Conservation (phyloP, 768 basidiomycete species). For the Xerocomus brunneocitrinus region DNA sequence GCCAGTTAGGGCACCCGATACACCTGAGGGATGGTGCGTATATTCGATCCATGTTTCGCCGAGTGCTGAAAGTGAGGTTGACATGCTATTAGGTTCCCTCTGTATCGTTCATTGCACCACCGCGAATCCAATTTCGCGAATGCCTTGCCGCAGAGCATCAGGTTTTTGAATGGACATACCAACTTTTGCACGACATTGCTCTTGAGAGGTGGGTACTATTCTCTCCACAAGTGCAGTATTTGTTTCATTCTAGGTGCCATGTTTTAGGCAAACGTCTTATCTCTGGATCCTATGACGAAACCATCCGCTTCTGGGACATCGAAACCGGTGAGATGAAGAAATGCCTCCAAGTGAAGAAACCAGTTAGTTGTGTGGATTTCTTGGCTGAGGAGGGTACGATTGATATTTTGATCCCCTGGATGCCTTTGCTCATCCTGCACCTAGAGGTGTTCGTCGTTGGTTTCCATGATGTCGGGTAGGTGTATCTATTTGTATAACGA, state of each 20-base stretch:
- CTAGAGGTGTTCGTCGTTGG: conserved; percentile 88
- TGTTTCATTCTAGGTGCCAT: background rate
- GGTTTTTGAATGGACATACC: conserved; percentile 80
- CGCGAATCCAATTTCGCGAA: conserved; percentile 80
- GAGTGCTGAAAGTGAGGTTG: background rate
- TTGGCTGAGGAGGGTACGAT: conserved; percentile 67
- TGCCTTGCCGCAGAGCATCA: conserved; percentile 69
- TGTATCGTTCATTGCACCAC: conserved; percentile 79
- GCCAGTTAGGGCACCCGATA: conserved; percentile 56
- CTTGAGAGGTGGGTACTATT: conserved; percentile 42
- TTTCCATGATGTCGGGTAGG: conserved; percentile 87
- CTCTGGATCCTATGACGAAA: conserved; percentile 89
- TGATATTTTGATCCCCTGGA: background rate
- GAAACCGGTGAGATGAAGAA: conserved; percentile 62
- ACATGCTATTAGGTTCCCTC: conserved; percentile 42
- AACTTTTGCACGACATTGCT: conserved; percentile 84
- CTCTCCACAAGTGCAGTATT: background rate
- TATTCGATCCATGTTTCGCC: background rate
- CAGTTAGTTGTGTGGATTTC: conserved; percentile 88
- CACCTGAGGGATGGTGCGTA: conserved; percentile 69
- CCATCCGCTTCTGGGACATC: conserved; percentile 90
- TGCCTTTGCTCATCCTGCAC: conserved; percentile 5
- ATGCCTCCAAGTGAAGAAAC: conserved; percentile 80
- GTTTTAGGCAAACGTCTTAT: conserved; percentile 66
- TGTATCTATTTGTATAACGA: conserved; percentile 2